A percentile compares a stretch with the other conserved stretches of the same genome.
These are phyloP conservation scores for Aspergillus ibericus DNA, from an alignment of 2,329 filamentous ascomycete species.

Conservation along the genomic window DNA sequence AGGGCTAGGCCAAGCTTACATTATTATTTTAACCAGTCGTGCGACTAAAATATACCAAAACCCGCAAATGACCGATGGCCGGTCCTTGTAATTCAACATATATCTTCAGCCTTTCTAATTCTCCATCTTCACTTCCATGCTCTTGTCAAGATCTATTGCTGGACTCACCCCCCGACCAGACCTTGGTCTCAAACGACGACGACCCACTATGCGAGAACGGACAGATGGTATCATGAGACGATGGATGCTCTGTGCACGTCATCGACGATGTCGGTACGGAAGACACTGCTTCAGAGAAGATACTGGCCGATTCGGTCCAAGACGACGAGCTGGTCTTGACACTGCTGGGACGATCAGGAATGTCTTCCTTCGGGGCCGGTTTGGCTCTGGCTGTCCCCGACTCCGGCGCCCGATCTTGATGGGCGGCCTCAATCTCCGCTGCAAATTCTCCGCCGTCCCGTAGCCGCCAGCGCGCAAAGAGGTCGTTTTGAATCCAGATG, in stretches of 20 bases:
- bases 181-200: slow-evolving; percentile 29
- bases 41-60: too few relatives aligned
- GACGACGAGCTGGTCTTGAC: neutral
- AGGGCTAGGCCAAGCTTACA: too few relatives aligned
- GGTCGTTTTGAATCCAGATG: slow-evolving; percentile 84
- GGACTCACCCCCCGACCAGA: slow-evolving; percentile 20
- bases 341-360: neutral
- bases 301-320: neutral
- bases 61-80: too few relatives aligned
- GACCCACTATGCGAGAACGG: slow-evolving; percentile 31
- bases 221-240: slow-evolving; percentile 20
- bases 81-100: too few relatives aligned
- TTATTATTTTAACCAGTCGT: too few relatives aligned
- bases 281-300: neutral
- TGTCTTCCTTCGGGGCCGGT: neutral
- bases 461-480: slow-evolving; percentile 81
- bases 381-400: neutral
- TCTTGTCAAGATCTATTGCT: neutral
- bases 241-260: slow-evolving; percentile 28
- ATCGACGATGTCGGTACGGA: neutral
- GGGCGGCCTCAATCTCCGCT: slow-evolving; percentile 33
- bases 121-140: too few relatives aligned
- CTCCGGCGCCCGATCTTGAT: neutral
- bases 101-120: too few relatives aligned
- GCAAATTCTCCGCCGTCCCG: slow-evolving; percentile 64